Evolutionary conservation across 1,139 yeast species (phyloP).

Genomic region (Geotrichum phurueaensis): DNA sequence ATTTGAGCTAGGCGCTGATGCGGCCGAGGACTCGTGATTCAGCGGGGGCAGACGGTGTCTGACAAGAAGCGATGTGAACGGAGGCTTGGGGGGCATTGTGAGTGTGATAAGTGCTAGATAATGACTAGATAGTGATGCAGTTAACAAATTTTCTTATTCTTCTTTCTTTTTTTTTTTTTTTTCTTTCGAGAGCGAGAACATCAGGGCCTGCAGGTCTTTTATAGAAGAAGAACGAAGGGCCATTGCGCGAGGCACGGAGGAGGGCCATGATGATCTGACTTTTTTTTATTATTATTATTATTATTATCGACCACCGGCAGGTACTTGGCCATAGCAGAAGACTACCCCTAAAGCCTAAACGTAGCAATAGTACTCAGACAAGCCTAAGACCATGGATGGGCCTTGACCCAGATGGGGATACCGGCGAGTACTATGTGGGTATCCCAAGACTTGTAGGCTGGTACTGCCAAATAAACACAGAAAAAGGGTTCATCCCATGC

Average conservation of each 20-base stretch:
- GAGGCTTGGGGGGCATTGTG: conserved; percentile 12
- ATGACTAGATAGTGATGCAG: not conserved
- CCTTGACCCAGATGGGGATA: not conserved
- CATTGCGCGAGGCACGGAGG: not conserved
- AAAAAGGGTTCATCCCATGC: conserved; percentile 1
- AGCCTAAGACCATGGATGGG: not conserved
- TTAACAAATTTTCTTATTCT: not conserved
- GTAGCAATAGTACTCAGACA: not conserved
- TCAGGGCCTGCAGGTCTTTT: not conserved
- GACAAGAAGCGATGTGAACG: conserved; percentile 7
- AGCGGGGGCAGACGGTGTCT: conserved; percentile 8
- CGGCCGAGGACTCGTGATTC: not conserved
- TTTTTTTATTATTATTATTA: not conserved
- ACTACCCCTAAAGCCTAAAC: not conserved
- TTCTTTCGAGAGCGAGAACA: not conserved
- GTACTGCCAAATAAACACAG: not conserved
- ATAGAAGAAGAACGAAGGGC: not conserved
- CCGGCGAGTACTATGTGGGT: not conserved
- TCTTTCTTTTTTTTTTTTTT: not conserved
- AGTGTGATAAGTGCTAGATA: not conserved
- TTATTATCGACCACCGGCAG: not conserved
- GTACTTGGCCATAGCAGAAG: not conserved
- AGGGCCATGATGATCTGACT: not conserved
- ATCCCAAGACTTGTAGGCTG: not conserved
- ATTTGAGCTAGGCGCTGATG: not conserved